Evolutionary conservation across 345 rosid species (phyloP).

Genomic region (Psidium guajava): DNA sequence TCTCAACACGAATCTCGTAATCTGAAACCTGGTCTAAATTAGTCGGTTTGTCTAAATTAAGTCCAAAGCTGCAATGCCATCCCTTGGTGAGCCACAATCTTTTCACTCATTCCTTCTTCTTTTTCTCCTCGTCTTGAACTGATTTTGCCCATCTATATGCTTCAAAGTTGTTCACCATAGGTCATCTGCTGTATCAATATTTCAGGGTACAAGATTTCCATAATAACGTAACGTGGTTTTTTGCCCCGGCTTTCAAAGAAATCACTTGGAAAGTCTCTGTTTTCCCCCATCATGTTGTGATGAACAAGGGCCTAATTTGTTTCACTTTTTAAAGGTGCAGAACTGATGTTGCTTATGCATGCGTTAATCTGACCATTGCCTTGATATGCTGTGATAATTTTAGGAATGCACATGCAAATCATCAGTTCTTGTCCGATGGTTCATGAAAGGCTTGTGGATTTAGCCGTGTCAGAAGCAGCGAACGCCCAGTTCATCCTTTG

Average conservation of each 20-base stretch:
- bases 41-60: conserved; percentile 43
- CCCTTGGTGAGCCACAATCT: conserved; percentile 36
- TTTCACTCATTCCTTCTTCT: not conserved
- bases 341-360: not conserved
- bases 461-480: not conserved
- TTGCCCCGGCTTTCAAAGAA: not conserved
- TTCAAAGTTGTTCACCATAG: not conserved
- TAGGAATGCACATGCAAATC: not conserved
- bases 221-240: not conserved
- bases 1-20: conserved; percentile 27
- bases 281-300: not conserved
- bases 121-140: not conserved
- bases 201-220: not conserved
- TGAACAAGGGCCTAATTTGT: not conserved
- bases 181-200: not conserved
- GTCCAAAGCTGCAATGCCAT: conserved; percentile 45
- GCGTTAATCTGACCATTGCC: not conserved
- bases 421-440: not conserved
- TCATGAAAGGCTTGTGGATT: not conserved
- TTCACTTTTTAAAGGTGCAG: not conserved
- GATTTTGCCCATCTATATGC: not conserved
- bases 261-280: not conserved
- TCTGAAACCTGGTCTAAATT: conserved; percentile 46
- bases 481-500: not conserved
- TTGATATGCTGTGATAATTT: not conserved